Evolutionary conservation across 2,329 filamentous ascomycete genomes (phyloP).

Genomic region (Bipolaris victoriae): DNA sequence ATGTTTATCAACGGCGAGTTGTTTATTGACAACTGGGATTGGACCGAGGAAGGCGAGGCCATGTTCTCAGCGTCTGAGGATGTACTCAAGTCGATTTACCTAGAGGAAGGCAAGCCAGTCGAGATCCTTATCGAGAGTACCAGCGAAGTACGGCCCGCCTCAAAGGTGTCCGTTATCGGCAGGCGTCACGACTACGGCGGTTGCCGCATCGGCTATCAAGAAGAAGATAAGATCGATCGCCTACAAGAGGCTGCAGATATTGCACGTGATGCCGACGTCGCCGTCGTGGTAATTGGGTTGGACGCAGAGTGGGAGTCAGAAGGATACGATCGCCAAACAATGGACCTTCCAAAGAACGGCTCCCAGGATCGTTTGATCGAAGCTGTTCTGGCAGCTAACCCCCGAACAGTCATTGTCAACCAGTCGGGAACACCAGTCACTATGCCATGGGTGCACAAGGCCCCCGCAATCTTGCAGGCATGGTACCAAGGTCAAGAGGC

Average conservation of each 20-base stretch:
- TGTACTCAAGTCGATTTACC: slow-evolving; percentile 65
- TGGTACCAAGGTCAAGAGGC: slow-evolving; percentile 91
- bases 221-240: slow-evolving; percentile 67
- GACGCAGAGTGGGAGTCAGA: slow-evolving; percentile 81
- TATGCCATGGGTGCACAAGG: slow-evolving; percentile 71
- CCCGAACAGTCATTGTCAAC: slow-evolving; percentile 72
- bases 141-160: slow-evolving; percentile 67
- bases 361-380: slow-evolving; percentile 69
- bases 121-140: slow-evolving; percentile 70
- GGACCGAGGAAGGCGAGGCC: slow-evolving; percentile 71
- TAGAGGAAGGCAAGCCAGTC: slow-evolving; percentile 65
- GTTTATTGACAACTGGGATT: slow-evolving; percentile 70
- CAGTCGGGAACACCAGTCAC: slow-evolving; percentile 76
- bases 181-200: slow-evolving; percentile 72
- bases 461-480: slow-evolving; percentile 72
- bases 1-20: slow-evolving; percentile 66
- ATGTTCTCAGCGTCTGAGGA: slow-evolving; percentile 74
- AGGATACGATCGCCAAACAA: slow-evolving; percentile 67
- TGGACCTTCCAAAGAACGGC: slow-evolving; percentile 63
- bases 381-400: slow-evolving; percentile 68
- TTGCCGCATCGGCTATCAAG: slow-evolving; percentile 73
- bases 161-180: slow-evolving; percentile 63
- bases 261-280: slow-evolving; percentile 74
- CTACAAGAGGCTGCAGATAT: slow-evolving; percentile 65
- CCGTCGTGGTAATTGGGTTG: slow-evolving; percentile 77